A percentile compares a stretch with the other conserved stretches of the same genome.
These are phyloP conservation scores for Orobanche coerulescens DNA, from an alignment of 257 asterid species.

Conservation along the genomic window DNA sequence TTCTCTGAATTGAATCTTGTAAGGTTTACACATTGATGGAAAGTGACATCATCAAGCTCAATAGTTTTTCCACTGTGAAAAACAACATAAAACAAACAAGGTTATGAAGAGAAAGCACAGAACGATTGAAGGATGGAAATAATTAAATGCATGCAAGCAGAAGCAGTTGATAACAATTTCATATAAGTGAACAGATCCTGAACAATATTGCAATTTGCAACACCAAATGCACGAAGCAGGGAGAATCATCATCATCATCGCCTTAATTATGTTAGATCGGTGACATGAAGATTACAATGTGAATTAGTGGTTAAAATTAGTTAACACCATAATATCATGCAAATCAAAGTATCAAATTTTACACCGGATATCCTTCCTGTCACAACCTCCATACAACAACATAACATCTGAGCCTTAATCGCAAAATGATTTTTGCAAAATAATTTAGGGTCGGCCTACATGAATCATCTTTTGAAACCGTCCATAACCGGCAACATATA, in stretches of 20 bases:
- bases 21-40: conserved; percentile 98
- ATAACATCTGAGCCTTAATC: too few species aligned
- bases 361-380: too few species aligned
- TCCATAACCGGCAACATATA: too few species aligned
- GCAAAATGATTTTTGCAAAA: too few species aligned
- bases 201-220: conserved; percentile 18
- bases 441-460: too few species aligned
- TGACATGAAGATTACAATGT: too few species aligned
- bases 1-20: conserved; percentile 97
- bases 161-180: conserved; percentile 13
- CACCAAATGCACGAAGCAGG: conserved; percentile 9
- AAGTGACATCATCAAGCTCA: conserved; percentile 98
- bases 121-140: conserved; percentile 4
- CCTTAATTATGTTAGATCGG: too few species aligned
- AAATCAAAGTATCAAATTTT: too few species aligned
- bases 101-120: conserved; percentile 9
- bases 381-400: too few species aligned
- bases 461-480: too few species aligned
- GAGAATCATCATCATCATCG: conserved; percentile 1
- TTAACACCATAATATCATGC: too few species aligned
- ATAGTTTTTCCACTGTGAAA: conserved; percentile 97
- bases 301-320: too few species aligned
- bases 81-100: conserved; percentile 16
- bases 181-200: background rate
- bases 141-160: conserved; percentile 10